Percentiles rank a stretch among this genome's conserved stretches.
These are phyloP conservation scores for Debaryomyces fabryi DNA, from an alignment of 1,139 yeast species.

Conservation along the genomic window DNA sequence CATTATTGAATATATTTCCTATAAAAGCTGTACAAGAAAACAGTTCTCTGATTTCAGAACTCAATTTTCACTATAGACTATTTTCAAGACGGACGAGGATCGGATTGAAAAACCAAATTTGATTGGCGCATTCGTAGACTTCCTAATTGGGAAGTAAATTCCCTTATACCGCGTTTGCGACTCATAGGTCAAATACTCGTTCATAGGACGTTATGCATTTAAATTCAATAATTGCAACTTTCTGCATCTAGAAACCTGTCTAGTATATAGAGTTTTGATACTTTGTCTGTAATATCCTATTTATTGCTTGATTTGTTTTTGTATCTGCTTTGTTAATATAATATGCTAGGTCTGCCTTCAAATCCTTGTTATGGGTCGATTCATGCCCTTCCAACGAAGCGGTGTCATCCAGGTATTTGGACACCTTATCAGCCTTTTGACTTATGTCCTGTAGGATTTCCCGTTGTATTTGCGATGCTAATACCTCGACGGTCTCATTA, in stretches of 20 bases:
- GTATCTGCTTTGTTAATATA: conserved; percentile 31
- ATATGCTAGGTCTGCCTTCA: conserved; percentile 32
- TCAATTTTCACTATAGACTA: conserved; percentile 8
- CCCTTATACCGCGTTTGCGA: neutral
- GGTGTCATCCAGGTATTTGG: neutral
- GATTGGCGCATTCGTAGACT: conserved; percentile 43
- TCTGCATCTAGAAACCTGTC: neutral
- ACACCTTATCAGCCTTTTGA: conserved; percentile 9
- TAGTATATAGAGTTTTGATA: conserved; percentile 14
- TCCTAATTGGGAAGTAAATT: conserved; percentile 32
- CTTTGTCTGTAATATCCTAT: conserved; percentile 27
- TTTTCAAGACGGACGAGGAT: conserved; percentile 18
- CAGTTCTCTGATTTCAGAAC: neutral
- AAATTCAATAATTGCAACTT: neutral
- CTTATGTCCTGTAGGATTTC: conserved; percentile 19
- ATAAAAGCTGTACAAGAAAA: conserved; percentile 8
- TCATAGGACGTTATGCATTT: neutral
- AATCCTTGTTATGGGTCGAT: conserved; percentile 21
- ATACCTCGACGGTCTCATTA: conserved; percentile 32
- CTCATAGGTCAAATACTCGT: too few species aligned
- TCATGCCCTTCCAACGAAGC: neutral
- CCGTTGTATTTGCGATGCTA: conserved; percentile 28
- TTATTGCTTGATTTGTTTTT: conserved; percentile 33
- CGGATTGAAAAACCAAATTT: conserved; percentile 29
- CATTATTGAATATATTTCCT: conserved; percentile 24